A percentile compares a stretch with the other conserved stretches of the same genome.
phyloP scores from a whole-genome alignment of 306 rosid genomes.

The Betula pendula region DNA sequence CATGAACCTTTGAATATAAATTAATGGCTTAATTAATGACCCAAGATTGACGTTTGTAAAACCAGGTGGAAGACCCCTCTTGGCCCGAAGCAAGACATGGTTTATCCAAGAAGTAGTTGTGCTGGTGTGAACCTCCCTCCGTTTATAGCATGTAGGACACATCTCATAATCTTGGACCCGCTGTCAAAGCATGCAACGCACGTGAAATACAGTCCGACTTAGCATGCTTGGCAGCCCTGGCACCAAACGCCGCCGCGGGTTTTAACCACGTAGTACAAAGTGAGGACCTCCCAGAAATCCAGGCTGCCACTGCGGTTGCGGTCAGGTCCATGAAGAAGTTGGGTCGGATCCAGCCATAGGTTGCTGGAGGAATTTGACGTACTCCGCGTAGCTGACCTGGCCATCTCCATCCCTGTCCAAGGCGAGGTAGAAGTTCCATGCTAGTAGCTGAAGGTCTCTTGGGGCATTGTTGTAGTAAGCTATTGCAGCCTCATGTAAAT shows the following conservation, averaged over 20 bases:
- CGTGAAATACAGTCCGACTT: no score
- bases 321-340: not conserved
- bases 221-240: no score
- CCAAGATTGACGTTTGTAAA: no score
- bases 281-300: slow-evolving; percentile 13
- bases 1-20: no score
- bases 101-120: no score
- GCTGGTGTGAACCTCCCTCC: no score
- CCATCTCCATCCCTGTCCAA: not conserved
- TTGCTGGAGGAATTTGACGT: not conserved
- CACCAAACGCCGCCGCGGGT: not conserved
- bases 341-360: not conserved
- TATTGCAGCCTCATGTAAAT: not conserved
- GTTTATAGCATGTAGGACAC: no score
- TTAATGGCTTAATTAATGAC: no score
- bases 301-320: not conserved
- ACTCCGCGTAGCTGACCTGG: not conserved
- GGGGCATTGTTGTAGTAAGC: not conserved
- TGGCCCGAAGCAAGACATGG: no score
- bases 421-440: not conserved
- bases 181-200: no score
- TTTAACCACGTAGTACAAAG: slow-evolving; percentile 16
- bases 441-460: not conserved
- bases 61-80: no score
- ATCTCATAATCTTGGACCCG: no score